phyloP scores from a whole-genome alignment of 345 rosid genomes.

The Citrus cavaleriei region DNA sequence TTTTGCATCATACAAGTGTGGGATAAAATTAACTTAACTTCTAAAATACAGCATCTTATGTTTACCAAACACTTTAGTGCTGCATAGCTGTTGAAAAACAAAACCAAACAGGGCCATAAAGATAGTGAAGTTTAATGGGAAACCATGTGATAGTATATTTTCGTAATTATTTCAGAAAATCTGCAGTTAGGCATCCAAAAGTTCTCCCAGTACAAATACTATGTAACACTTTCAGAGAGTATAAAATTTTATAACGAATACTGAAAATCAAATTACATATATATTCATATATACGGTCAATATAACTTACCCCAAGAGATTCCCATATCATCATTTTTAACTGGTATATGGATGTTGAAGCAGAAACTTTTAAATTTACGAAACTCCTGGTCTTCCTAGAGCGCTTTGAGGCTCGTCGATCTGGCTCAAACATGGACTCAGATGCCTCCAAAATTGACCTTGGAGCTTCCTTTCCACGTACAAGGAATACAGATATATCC shows the following conservation, averaged over 20 bases:
- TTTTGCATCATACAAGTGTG: too few relatives aligned
- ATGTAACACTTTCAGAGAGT: neutral
- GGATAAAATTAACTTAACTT: too few relatives aligned
- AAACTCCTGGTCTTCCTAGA: slow-evolving; percentile 75
- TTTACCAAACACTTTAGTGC: too few relatives aligned
- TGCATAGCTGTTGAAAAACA: too few relatives aligned
- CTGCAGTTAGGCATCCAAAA: neutral
- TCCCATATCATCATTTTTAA: slow-evolving; percentile 99
- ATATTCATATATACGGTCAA: neutral
- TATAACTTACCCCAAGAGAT: slow-evolving; percentile 82
- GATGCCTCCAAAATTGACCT: slow-evolving; percentile 79
- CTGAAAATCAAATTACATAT: slow-evolving; percentile 8
- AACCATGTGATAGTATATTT: neutral
- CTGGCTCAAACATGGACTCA: slow-evolving; percentile 60
- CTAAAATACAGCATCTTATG: too few relatives aligned
- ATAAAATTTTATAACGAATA: neutral
- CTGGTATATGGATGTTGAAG: slow-evolving; percentile 81
- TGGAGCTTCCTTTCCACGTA: slow-evolving; percentile 95
- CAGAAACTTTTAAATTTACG: slow-evolving; percentile 80
- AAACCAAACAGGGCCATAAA: neutral
- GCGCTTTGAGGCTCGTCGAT: slow-evolving; percentile 81
- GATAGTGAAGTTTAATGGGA: neutral
- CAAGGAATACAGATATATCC: slow-evolving; percentile 69
- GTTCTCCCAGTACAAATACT: neutral
- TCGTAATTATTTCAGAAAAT: neutral